These are phyloP conservation scores for Ophiocordyceps sinensis DNA, from an alignment of 2,329 filamentous ascomycete genomes.

Conservation along the genomic window DNA sequence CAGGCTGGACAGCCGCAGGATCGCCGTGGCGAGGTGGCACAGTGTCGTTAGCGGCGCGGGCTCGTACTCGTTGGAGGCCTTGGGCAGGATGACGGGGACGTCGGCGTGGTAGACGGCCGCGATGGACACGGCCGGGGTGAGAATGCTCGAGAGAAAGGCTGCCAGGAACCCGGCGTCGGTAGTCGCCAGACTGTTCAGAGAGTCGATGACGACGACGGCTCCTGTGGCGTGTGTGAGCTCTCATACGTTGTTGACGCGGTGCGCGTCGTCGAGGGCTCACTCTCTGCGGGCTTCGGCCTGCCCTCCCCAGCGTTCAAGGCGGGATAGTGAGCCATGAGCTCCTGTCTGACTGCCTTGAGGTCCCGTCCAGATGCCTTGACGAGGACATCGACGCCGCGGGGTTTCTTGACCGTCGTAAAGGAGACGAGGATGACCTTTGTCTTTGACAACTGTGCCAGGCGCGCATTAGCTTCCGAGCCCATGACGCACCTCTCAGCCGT, in stretches of 20 bases:
- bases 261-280: conserved; percentile 18
- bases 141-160: conserved; percentile 53
- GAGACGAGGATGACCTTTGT: conserved; percentile 62
- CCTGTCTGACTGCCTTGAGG: conserved; percentile 39
- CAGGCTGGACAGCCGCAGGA: conserved; percentile 61
- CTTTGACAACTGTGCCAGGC: conserved; percentile 35
- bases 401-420: conserved; percentile 56
- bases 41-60: conserved; percentile 60
- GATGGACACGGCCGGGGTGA: conserved; percentile 54
- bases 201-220: conserved; percentile 66
- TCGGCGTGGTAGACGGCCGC: conserved; percentile 75
- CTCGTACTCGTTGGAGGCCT: conserved; percentile 35
- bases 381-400: conserved; percentile 51
- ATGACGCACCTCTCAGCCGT: not conserved
- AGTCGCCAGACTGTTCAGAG: conserved; percentile 52
- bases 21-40: conserved; percentile 74
- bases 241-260: not conserved
- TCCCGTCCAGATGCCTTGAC: conserved; percentile 48
- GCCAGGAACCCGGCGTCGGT: conserved; percentile 42
- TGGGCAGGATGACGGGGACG: conserved; percentile 42
- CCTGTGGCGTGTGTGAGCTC: conserved; percentile 27
- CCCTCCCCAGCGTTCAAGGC: conserved; percentile 15
- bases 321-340: conserved; percentile 40
- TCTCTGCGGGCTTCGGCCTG: conserved; percentile 22
- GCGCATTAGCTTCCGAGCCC: not conserved